Base-by-base conservation (phyloP, 495 filamentous ascomycete species). In the Neurospora sp. region DNA sequence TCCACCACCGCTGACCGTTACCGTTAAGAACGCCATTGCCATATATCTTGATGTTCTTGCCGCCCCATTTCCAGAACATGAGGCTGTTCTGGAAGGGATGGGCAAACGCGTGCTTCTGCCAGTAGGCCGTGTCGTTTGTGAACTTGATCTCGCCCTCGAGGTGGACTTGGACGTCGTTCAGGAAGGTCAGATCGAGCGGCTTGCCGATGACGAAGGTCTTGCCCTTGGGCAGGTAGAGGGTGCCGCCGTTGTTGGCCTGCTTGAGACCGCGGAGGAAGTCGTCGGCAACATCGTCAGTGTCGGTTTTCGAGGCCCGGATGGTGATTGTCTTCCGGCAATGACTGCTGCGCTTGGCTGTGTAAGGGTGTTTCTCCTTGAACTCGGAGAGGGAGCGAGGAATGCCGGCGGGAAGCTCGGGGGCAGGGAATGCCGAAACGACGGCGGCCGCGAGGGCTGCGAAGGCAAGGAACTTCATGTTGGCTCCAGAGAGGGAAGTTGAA, bases 41-140 rank as follows among this genome's bases (percentile, higher is more conserved):
- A 66, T 83, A 87, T 75, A 90, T 88, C 72, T 85, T 84, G 77
- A 90, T 85, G 76, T 89, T 82, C 70, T 84, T 80, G 7, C 88
- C 88, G 71, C 88, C 88, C 86, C 86, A 89, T 44, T 86, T 81
- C 88, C 87, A 90, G 76, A 88, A 89, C n/a, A 86, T 85, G 70
- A 89, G 86, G 11, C 84, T 87, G 76, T 88, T 87, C 72, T 89
- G 88, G 82, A 89, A 90, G 16, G 83, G 80, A 72, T 88, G 86
- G 72, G 79, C 83, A 79, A 87, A 89, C 75, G 88, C 80, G 75
- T 89, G 86, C 18, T 77, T 82, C 79, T 89, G 87, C 88, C 88
- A 90, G 79, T 87, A 89, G 16, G 80, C 76, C 44, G 88, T 86
- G 72, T 89, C 84, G 71, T 89, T 83, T 46, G 88, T 89, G 80